Percentiles rank a stretch among this genome's conserved stretches.
phyloP scores from a whole-genome alignment of 257 asterid genomes.

The Lithospermum erythrorhizon region DNA sequence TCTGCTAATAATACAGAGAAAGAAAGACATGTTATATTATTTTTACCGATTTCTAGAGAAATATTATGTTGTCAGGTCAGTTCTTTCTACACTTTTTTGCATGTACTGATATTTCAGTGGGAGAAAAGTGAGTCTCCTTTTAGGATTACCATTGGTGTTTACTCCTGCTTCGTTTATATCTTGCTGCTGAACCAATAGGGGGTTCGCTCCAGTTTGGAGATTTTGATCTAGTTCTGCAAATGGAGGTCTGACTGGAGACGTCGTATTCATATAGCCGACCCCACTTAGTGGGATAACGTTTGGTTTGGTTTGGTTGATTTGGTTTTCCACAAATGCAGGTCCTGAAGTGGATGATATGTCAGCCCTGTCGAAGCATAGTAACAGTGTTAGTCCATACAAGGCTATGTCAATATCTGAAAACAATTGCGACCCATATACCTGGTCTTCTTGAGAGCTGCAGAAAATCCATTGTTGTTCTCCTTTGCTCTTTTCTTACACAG shows the following conservation, averaged over 20 bases:
- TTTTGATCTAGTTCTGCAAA: conserved; percentile 57
- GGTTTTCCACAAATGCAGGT: no score
- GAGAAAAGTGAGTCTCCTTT: no score
- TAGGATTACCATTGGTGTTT: no score
- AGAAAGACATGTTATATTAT: conserved; percentile 3
- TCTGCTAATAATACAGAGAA: conserved; percentile 32
- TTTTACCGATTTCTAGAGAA: background rate
- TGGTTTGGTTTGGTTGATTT: no score
- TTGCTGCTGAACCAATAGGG: conserved; percentile 23
- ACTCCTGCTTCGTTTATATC: conserved; percentile 9
- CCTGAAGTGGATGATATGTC: conserved; percentile 24
- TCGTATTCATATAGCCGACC: no score
- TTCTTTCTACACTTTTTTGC: no score
- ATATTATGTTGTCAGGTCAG: background rate
- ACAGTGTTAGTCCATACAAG: conserved; percentile 8
- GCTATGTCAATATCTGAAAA: no score
- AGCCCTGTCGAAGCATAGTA: conserved; percentile 32
- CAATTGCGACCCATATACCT: conserved; percentile 33
- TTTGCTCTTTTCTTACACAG: conserved; percentile 94
- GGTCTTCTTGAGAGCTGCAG: conserved; percentile 46
- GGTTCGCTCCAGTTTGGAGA: conserved; percentile 25
- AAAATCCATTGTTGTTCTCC: conserved; percentile 57
- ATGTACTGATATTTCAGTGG: conserved; percentile 11
- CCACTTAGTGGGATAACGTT: no score
- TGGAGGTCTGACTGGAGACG: conserved; percentile 65